These are phyloP conservation scores for Phanerochaete carnosa DNA, from an alignment of 768 basidiomycete genomes.

Conservation along the genomic window DNA sequence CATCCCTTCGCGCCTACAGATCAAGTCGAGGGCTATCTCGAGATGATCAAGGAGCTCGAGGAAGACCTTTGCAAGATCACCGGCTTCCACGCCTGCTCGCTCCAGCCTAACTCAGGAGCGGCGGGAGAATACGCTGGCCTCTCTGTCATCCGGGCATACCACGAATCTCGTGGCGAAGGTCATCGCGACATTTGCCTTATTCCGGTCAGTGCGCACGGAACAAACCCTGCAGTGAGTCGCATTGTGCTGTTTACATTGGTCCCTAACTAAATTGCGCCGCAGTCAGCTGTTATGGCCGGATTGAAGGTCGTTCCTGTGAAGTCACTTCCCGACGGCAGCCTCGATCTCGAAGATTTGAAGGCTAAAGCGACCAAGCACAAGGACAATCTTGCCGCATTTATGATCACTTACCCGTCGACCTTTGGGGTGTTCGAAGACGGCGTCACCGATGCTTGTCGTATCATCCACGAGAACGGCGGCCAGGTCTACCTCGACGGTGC, in stretches of 20 bases:
- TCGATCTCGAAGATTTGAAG: constrained; percentile 84
- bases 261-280: not conserved
- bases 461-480: constrained; percentile 92
- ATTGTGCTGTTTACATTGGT: not conserved
- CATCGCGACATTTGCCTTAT: constrained; percentile 91
- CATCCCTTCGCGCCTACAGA: constrained; percentile 92
- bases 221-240: constrained; percentile 87
- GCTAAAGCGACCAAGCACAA: constrained; percentile 89
- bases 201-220: constrained; percentile 95
- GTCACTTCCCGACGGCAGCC: constrained; percentile 79
- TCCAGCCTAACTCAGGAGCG: constrained; percentile 99
- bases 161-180: constrained; percentile 80
- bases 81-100: constrained; percentile 91
- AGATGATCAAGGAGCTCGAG: constrained; percentile 91
- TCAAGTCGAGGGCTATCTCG: constrained; percentile 85
- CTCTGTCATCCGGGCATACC: constrained; percentile 90
- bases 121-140: constrained; percentile 98
- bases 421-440: constrained; percentile 98
- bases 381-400: constrained; percentile 91
- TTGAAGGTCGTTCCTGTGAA: constrained; percentile 97
- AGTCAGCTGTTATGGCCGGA: constrained; percentile 97
- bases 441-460: constrained; percentile 80
- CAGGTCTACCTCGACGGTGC: constrained; percentile 98
- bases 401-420: constrained; percentile 75
- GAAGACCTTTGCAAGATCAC: constrained; percentile 89